These are phyloP conservation scores for Calonectria honghensis DNA, from an alignment of 2,329 filamentous ascomycete species.

Conservation along the genomic window DNA sequence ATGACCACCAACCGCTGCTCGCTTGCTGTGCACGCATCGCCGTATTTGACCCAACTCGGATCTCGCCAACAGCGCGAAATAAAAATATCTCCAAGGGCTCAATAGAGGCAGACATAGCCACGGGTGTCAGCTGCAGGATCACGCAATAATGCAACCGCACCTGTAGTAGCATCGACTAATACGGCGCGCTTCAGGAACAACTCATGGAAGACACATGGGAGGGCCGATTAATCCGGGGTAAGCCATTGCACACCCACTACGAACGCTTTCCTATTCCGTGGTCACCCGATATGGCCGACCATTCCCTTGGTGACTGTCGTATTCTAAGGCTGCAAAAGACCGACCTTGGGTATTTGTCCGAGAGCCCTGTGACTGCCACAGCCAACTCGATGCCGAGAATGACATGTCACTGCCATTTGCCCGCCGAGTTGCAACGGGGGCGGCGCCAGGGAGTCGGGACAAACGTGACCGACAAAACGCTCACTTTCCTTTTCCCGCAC, in stretches of 20 bases:
- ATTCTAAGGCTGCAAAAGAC: slow-evolving; percentile 20
- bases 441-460: neutral
- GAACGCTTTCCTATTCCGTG: slow-evolving; percentile 19
- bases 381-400: slow-evolving; percentile 16
- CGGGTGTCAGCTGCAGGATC: slow-evolving; percentile 32
- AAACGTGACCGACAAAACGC: slow-evolving; percentile 9
- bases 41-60: slow-evolving; percentile 19
- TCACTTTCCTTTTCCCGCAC: neutral
- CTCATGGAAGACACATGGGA: slow-evolving; percentile 4
- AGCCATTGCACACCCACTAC: slow-evolving; percentile 32
- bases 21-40: neutral
- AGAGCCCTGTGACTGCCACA: slow-evolving; percentile 25
- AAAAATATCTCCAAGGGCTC: neutral
- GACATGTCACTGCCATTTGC: slow-evolving; percentile 19
- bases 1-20: neutral
- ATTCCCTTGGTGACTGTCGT: slow-evolving; percentile 7
- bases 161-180: slow-evolving; percentile 21
- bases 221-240: slow-evolving; percentile 30
- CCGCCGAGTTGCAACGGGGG: slow-evolving; percentile 10
- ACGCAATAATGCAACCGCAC: slow-evolving; percentile 20
- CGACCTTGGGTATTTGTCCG: slow-evolving; percentile 11
- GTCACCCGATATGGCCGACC: slow-evolving; percentile 31
- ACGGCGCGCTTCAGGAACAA: slow-evolving; percentile 21
- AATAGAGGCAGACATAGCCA: slow-evolving; percentile 18
- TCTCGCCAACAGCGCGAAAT: slow-evolving; percentile 14